Evolutionary conservation across 2,329 filamentous ascomycete genomes (phyloP), one percentile per base, ranked within the genome.

Genomic region (Fusarium neocosmosporiellum): DNA sequence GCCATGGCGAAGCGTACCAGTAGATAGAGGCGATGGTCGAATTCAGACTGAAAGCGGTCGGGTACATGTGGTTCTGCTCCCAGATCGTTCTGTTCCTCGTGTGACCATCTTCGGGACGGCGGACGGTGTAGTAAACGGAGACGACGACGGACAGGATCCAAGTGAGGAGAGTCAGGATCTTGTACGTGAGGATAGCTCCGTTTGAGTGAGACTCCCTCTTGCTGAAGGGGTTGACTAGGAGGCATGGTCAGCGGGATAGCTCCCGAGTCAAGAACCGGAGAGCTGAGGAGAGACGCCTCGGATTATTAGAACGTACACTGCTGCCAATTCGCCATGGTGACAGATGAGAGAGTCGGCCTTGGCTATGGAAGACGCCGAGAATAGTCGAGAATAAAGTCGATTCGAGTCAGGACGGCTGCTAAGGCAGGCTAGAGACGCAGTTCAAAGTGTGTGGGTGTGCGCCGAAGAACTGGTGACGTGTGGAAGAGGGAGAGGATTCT

Each of bases 41-140:
- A 83, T 93, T 95, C 83, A 95, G 87, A 54, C 91, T 90, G 81
- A 97, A 97, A 10, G 92, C 92, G 9, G 93, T 95, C 37, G 84
- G 86, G 74, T 90, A 88, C 60, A 85, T 84, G 65, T 86, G 83
- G 80, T 95, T 95, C 83, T 94, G 91, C 64, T 89, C 89, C 91
- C 92, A 96, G 80, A 97, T 93, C 67, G 88, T 91, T 71, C 88
- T 87, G 68, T 88, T 87, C 70, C 87, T 83, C 73, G 84, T 84
- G 77, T 85, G 81, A 74, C 90, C 90, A 82, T 94, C 91, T 60
- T 88, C 83, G 1, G 93, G 93, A 16, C 84, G 82, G 74, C 91
- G 83, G 81, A 92, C 83, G 57, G 89, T 89, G 82, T 96, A 97
- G 85, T 94, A 94, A 80, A 96, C 84, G 66, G 91, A 90, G 59